A percentile compares a stretch with the other conserved stretches of the same genome.
phyloP scores from a whole-genome alignment of 1,139 yeast species.

The Protomyces arabidopsidicola region DNA sequence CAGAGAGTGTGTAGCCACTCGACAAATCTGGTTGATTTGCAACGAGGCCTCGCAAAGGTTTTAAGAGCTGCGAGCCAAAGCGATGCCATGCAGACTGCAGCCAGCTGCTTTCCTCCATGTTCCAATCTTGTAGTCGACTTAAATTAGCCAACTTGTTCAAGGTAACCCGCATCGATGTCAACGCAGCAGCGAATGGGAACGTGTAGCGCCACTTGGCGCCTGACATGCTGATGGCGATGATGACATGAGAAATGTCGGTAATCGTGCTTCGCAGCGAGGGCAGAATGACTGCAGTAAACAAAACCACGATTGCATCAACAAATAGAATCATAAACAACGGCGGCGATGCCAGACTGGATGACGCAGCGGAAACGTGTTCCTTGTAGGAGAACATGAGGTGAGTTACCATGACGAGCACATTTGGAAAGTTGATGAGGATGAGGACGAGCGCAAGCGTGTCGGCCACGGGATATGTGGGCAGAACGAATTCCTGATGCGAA shows the following conservation, averaged over 20 bases:
- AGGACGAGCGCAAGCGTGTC: conserved; percentile 19
- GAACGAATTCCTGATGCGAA: neutral
- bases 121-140: neutral
- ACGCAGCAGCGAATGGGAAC: conserved; percentile 4
- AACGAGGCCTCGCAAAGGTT: neutral
- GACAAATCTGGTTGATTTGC: neutral
- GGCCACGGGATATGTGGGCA: conserved; percentile 17
- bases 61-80: neutral
- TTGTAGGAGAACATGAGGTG: conserved; percentile 19
- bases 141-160: neutral
- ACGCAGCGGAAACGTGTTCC: conserved; percentile 1
- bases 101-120: neutral
- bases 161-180: neutral
- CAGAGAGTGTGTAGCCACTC: neutral
- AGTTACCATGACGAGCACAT: conserved; percentile 4
- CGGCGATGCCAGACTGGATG: neutral
- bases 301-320: conserved; percentile 6
- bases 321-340: conserved; percentile 10
- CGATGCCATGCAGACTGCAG: neutral
- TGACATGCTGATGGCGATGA: conserved; percentile 12
- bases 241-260: conserved; percentile 12
- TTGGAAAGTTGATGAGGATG: conserved; percentile 17
- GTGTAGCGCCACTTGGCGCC: conserved; percentile 3
- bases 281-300: conserved; percentile 5
- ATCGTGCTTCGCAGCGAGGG: conserved; percentile 17